phyloP scores from a whole-genome alignment of 139 green algal genomes.

The Picochlorum sp. region DNA sequence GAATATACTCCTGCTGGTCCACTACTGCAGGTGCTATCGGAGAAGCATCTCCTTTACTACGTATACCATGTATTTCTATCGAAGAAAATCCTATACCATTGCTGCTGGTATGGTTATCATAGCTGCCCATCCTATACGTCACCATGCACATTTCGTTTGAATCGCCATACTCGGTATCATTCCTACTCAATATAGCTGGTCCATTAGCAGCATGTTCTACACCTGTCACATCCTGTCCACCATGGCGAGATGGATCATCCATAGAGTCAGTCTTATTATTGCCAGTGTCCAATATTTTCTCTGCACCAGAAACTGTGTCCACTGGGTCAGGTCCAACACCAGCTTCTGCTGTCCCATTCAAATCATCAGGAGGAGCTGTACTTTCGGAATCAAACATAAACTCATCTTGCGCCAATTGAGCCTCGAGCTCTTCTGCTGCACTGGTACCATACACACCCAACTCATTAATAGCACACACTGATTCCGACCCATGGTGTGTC shows the following conservation, averaged over 20 bases:
- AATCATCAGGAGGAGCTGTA: neutral
- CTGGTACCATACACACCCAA: slow-evolving; percentile 55
- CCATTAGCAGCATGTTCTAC: too few species aligned
- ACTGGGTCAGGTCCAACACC: neutral
- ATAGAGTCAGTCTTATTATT: neutral
- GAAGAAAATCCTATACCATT: too few species aligned
- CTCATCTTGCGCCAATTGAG: slow-evolving; percentile 38
- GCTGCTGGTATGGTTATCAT: too few species aligned
- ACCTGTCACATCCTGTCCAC: too few species aligned
- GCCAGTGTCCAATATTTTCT: neutral
- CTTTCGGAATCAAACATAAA: slow-evolving; percentile 2
- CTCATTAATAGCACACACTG: slow-evolving; percentile 81
- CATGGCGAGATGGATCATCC: neutral
- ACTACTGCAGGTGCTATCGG: neutral
- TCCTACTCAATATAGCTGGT: too few species aligned
- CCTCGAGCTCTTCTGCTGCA: slow-evolving; percentile 74
- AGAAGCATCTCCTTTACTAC: too few species aligned
- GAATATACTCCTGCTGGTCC: neutral
- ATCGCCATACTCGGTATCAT: too few species aligned
- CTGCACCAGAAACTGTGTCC: neutral
- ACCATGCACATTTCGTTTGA: too few species aligned
- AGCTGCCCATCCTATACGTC: too few species aligned
- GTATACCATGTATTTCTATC: too few species aligned
- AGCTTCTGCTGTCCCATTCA: neutral
- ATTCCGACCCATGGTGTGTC: slow-evolving; percentile 65